Evolutionary conservation across 805 yeast species (phyloP), one percentile per base, ranked within the genome.

Genomic region (Kodamaea neixiangensis): DNA sequence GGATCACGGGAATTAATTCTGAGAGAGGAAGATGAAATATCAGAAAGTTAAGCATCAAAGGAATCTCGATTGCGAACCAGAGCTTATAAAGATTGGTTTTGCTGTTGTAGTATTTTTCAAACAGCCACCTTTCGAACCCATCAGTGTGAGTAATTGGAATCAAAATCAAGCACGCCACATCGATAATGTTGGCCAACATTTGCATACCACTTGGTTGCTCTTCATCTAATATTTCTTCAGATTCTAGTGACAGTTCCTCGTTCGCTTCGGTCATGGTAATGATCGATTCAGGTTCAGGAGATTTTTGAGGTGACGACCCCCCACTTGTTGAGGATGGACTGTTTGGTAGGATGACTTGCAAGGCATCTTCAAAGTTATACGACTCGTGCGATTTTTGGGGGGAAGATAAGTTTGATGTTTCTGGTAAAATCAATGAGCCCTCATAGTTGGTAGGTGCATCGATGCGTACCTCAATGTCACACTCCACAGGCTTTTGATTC

Each of bases 341-440:
- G 21, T 25, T 33, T 17, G 35, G 53, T 9, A 31, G 33, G 46
- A 41, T 49, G 21, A 35, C 15, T 10, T 35, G 56, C 35, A 64
- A 46, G 1, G 65, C 64, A 39, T 64, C 67, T 41, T 63, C 67
- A 7, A 61, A 53, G 48, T 58, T 61, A 40, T 54, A 57, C 1
- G 60, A 57, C 18, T 54, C 55, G 18, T 43, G 31, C 11, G 31
- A 25, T 25, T 25, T 25, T 25, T 25, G 31, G 3, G 31, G 31
- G 11, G 31, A 25, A 5, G 31, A 13, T 5, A 25, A 13, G 10
- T 25, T 25, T 5, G 10, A 25, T 9, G 31, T 9, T 5, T 25
- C 31, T 25, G 31, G 31, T 25, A 25, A 7, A 3, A 7, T 5
- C 11, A 25, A 25, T 13, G 31, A 25, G 10, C 10, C 10, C 10